Evolutionary conservation across 2,329 filamentous ascomycete genomes (phyloP), one percentile per base, ranked within the genome.

Genomic region (Fusarium verrucosum): DNA sequence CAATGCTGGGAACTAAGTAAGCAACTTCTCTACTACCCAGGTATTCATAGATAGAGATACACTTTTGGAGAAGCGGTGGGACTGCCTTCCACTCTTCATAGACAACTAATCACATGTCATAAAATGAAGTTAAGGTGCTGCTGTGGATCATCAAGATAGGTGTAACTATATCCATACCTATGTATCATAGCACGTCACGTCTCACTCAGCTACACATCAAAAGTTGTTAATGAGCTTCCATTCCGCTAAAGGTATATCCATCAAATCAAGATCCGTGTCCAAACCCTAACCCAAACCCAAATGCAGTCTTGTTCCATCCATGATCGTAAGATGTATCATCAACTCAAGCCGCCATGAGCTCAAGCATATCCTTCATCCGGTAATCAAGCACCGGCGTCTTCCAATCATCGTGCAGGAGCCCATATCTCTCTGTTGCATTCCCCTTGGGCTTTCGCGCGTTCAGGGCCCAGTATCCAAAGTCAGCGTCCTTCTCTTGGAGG

Each of bases 401-500:
- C 88, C 88, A 91, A 73, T 89, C 86, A 68, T 89, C 87, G 60
- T 82, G 75, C 17, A 90, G 76, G 22, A 91, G 75, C 4, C 84
- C 83, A 71, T 91, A 90, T 13, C 81, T 81, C 78, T 91, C 88
- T 28, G 76, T 79, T 44, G 77, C 81, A 72, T 87, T 81, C 33
- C 83, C 78, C 55, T 81, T 81, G 10, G 87, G 85, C 75, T 91
- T 90, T 42, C 85, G 79, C 35, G 88, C 85, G 75, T 90, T 90
- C 65, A 90, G 72, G 16, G 88, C 88, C 89, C 88, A 91, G 75
- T 90, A 91, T 8, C 85, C 88, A 77, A 88, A 89, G 68, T 90
- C 87, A 10, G 85, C 85, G 67, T 89, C 86, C 46, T 86, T 74
- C 4, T 78, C 75, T 69, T 82, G 81, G 55, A 90, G 78, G 73